Evolutionary conservation across 345 rosid species (phyloP), one percentile per base, ranked within the genome.

Genomic region (Gossypium longicalyx): DNA sequence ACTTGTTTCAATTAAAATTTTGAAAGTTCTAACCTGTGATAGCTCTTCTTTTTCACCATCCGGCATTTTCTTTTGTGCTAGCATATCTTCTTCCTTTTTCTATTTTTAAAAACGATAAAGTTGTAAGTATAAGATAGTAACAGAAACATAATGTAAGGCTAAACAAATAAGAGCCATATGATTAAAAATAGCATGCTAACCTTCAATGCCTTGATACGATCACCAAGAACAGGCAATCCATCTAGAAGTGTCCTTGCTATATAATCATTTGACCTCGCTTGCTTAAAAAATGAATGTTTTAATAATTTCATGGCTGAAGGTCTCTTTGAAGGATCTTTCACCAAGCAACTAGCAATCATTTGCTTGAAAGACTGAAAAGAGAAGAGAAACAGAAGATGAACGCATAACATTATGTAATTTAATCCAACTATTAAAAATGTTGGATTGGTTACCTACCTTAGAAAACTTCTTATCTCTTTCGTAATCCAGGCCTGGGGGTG

Each of bases 61-160:
- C 20, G 93, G 94, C 90, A 95, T 93, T 90, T 95, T 91, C 94
- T 91, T 91, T 79, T 95, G 98, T 41, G 98, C 97, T 77, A 95
- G 97, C 99, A 95, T 91, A 80, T 95, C 97, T 80, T 93, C 96
- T 84, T 95, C 99, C 88, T 95, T 93, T 82, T 83, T 89, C 99
- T 95, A 75, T 63, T 77, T 80, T 56, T 73, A 58, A 76, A 81
- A 77, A 80, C 56, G 77, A 71, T 47, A 70, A 7, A 52, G 17
- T 68, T 56, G 60, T 84, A 59, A 69, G 67, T 43, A 79, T 72
- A 64, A 41, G 57, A 75, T 44, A 27, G 59, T 68, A 73, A 65
- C 5, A 27, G 25, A 23, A 56, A 59, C 53, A 75, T 11, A 29
- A 47, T 2, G 54, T 6, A 17, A 12, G 49, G 27, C 43, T 63